Evolutionary conservation across 2,329 filamentous ascomycete species (phyloP), one percentile per base, ranked within the genome.

Genomic region (Golovinomyces cichoracearum): DNA sequence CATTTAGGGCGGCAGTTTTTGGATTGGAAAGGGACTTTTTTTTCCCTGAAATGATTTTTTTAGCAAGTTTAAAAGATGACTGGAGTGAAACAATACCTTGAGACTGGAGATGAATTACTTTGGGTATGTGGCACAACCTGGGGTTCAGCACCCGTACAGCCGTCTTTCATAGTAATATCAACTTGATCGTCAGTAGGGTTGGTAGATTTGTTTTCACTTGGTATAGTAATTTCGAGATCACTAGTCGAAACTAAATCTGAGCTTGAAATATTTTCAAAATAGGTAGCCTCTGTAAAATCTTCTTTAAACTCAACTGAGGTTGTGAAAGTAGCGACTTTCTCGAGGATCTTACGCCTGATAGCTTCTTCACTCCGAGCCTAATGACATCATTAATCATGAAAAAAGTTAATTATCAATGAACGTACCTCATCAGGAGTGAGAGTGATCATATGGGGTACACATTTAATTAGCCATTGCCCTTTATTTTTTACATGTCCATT

Each of bases 81-180:
- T 9, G 27, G 22, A 37, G n/a, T n/a, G 26, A n/a, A 17, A 22
- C 19, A 19, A 19, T 44, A 25, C 22, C 22, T 26, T 25, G 13
- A 27, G 1, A 3, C 9, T 25, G 2, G 12, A n/a, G 13, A n/a
- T 4, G 22, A 1, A 12, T 44, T 25, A 5, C 21, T 12, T 17
- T 1, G 40, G 13, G 22, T n/a, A 6, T 25, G 25, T 15, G 22
- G 13, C 31, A 10, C 31, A 26, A 7, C 7, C 33, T 47, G 5
- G 17, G 21, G 5, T 2, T n/a, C 22, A 45, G 25, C 27, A 48
- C 17, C n/a, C 40, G 9, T 27, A 31, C 13, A 19, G 3, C 66
- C 65, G 56, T 84, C 79, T 48, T 76, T 77, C 78, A 94, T 86
- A 0, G 81, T 82, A 15, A 98, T 78, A 59, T 94, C 83, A 5